Evolutionary conservation across 2,329 filamentous ascomycete species (phyloP), one percentile per base, ranked within the genome.

Genomic region (Chaetomium globosum): DNA sequence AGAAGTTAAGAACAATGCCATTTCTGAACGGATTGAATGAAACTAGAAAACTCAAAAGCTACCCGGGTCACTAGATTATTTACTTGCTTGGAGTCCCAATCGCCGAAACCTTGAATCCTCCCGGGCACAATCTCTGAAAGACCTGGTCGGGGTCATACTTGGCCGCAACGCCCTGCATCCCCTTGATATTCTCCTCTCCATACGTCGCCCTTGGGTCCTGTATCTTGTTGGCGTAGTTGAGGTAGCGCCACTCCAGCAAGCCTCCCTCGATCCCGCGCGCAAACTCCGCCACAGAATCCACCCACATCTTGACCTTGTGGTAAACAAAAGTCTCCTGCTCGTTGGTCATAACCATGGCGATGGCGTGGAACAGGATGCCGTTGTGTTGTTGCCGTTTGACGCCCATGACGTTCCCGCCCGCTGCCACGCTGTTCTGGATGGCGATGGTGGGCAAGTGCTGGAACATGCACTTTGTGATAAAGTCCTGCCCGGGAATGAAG

Each of bases 181-280:
- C 49, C 30, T 36, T 30, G 5, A 75, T 49, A 30, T 75, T 75
- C 30, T 73, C 70, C 36, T 61, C 53, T 10, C 74, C 74, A 39
- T 74, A 75, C 16, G 68, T 72, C 26, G 21, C 21, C 6, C 75
- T 54, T 4, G 70, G 68, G 13, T 74, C 68, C 65, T 76, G 74
- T 43, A 51, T 63, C 31, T 51, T 60, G 57, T 70, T 69, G 9
- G 70, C 72, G 51, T 76, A 76, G 49, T 76, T 76, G 23, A 72
- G 52, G 21, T 73, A 73, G 0, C 59, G 59, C 71, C 68, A 73
- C 39, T 43, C 39, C 49, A 69, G 57, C 36, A 64, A 26, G 2
- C 67, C 69, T 21, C 55, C 67, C 4, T 59, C 61, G 2, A 70
- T 60, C 1, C 51, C 55, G 10, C 56, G 31, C 4, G 72, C 65